Base-by-base conservation (phyloP, 108 stramenopile species). In the Thalassiosira profunda region DNA sequence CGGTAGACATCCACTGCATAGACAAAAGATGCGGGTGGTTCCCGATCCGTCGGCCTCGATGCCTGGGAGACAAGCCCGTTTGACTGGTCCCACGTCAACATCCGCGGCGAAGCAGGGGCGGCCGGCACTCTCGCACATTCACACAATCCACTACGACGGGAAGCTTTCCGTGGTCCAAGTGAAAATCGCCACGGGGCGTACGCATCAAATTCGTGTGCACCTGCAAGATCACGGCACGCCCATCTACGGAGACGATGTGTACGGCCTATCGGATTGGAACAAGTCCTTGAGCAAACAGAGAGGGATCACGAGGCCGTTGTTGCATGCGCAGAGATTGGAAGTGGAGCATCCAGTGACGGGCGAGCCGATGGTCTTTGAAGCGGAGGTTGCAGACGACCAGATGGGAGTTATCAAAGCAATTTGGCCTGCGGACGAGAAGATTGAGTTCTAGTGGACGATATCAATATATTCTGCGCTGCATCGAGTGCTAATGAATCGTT, bases 161-260 rank as follows among this genome's bases (percentile, higher is more conserved):
- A 96, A 97, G 69, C 86, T 98, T 1, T 66, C 78, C 10, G 56
- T 98, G 7, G 96, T 90, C 25, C 81, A 93, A 70, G 95, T 97
- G 35, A 57, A 79, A 37, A 98, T 98, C 45, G 95, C 94, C 41
- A 98, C 98, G 15, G 98, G 98, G 11, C 81, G 98, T 17, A 98
- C 98, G 12, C 98, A 98, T 65, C 98, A 98, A 85, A 90, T 90
- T 58, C 84, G 94, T 57, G 94, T 91, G 30, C 95, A 98, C 64
- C 62, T 96, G 17, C 92, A 96, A 84, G 93, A 97, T 88, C 90
- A 96, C 23, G 89, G 91, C 11, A 98, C 96, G 42, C 94, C 97
- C 7, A 89, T 98, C 35, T 91, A 97, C 58, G 98, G 98, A 17
- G 98, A 98, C 77, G 97, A 95, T 55, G 79, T 97, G 3, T 98